These are phyloP conservation scores for Pisolithus tinctorius DNA, from an alignment of 768 basidiomycete species.

Conservation along the genomic window DNA sequence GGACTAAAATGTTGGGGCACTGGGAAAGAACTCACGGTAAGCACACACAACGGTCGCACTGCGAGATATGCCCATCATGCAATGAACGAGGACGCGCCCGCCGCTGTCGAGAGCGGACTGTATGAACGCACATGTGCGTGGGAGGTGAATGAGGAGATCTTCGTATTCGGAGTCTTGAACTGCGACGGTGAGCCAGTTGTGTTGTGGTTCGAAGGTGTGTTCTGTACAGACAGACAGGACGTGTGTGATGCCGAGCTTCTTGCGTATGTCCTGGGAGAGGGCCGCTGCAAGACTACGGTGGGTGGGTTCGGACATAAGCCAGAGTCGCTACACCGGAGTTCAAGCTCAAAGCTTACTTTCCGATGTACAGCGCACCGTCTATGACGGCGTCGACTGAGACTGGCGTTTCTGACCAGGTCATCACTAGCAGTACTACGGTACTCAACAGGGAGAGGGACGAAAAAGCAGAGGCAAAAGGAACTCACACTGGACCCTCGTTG, in stretches of 20 bases:
- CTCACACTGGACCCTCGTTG: neutral
- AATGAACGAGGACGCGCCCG: conserved; percentile 64
- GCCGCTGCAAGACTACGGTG: conserved; percentile 25
- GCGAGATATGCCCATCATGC: conserved; percentile 66
- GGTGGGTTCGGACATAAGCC: neutral
- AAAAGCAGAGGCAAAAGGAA: neutral
- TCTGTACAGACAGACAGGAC: conserved; percentile 53
- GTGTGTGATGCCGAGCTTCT: conserved; percentile 44
- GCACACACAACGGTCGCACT: conserved; percentile 57
- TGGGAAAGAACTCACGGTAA: conserved; percentile 36
- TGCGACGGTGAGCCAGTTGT: conserved; percentile 27
- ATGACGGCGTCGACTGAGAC: conserved; percentile 22
- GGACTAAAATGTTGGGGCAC: neutral
- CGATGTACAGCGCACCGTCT: conserved; percentile 27
- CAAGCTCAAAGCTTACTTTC: conserved; percentile 25
- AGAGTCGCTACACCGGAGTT: neutral
- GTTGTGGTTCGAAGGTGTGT: conserved; percentile 35
- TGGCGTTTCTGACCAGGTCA: conserved; percentile 25
- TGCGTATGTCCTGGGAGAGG: conserved; percentile 23
- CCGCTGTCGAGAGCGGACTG: conserved; percentile 44
- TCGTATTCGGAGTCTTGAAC: conserved; percentile 45
- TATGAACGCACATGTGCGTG: conserved; percentile 55
- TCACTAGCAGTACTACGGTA: neutral
- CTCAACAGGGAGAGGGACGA: neutral
- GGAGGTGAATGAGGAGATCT: conserved; percentile 60